phyloP scores from a whole-genome alignment of 2,329 filamentous ascomycete genomes.

The Fonsecaea erecta region DNA sequence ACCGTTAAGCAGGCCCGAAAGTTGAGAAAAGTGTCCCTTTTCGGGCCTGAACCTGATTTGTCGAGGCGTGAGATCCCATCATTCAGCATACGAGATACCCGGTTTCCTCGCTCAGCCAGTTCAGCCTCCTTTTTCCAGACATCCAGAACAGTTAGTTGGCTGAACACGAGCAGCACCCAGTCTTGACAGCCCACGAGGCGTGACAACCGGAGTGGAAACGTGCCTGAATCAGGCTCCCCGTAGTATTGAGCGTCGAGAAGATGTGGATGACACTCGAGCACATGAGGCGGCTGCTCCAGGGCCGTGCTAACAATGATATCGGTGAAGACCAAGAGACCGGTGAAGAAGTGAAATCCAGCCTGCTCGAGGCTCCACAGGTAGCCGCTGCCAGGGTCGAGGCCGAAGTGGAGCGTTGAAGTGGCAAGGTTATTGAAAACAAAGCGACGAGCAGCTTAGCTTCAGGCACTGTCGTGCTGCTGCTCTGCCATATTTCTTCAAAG shows the following conservation, averaged over 20 bases:
- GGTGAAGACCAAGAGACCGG: slow-evolving; percentile 43
- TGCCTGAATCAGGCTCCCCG: slow-evolving; percentile 5
- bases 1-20: background rate
- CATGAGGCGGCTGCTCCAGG: slow-evolving; percentile 40
- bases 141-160: slow-evolving; percentile 59
- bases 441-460: background rate
- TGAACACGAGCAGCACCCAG: slow-evolving; percentile 61
- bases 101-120: background rate
- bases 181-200: slow-evolving; percentile 62
- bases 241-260: slow-evolving; percentile 42
- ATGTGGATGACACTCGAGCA: slow-evolving; percentile 39
- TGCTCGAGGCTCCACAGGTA: slow-evolving; percentile 44
- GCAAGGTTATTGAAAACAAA: background rate
- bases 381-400: slow-evolving; percentile 1
- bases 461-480: background rate
- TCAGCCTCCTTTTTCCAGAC: slow-evolving; percentile 58
- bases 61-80: slow-evolving; percentile 9
- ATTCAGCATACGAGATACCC: slow-evolving; percentile 1
- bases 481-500: slow-evolving; percentile 33
- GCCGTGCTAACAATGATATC: slow-evolving; percentile 46
- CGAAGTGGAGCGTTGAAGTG: slow-evolving; percentile 8
- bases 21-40: background rate
- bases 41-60: background rate
- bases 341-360: slow-evolving; percentile 45
- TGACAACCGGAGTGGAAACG: slow-evolving; percentile 43